Conservation (phyloP, 169 alveolate species). For the Amoebophrya sp. region DNA sequence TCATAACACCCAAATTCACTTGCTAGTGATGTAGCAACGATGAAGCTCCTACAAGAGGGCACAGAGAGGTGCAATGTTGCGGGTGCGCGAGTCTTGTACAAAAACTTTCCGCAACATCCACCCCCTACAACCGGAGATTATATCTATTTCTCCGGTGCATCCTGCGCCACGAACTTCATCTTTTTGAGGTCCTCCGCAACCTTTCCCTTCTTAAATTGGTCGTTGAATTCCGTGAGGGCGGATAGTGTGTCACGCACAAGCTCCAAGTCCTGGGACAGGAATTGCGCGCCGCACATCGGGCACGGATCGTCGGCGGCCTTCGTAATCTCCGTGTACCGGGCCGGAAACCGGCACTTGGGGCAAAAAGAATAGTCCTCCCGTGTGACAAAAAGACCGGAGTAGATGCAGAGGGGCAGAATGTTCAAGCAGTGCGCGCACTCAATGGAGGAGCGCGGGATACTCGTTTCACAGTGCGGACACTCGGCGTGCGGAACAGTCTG, state of each 20-base stretch:
- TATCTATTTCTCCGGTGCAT: too few relatives aligned
- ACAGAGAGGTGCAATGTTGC: too few relatives aligned
- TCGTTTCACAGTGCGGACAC: background rate
- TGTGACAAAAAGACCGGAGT: slow-evolving; percentile 39
- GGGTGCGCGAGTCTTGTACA: too few relatives aligned
- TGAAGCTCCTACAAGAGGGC: too few relatives aligned
- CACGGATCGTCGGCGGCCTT: background rate
- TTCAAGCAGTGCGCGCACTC: slow-evolving; percentile 40
- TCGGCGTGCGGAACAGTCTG: background rate
- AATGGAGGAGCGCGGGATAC: background rate
- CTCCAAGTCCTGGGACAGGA: background rate
- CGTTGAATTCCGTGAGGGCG: background rate
- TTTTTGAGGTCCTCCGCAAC: background rate
- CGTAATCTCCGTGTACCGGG: slow-evolving; percentile 10
- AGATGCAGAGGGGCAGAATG: slow-evolving; percentile 45
- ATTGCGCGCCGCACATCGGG: background rate
- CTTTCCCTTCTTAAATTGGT: background rate
- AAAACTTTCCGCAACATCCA: too few relatives aligned
- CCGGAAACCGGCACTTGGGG: slow-evolving; percentile 41
- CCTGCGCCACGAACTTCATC: background rate
- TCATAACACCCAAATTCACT: too few relatives aligned
- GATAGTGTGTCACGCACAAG: background rate
- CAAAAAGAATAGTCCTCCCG: slow-evolving; percentile 38
- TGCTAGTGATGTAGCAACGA: too few relatives aligned
- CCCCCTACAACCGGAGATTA: too few relatives aligned